Evolutionary conservation across 305 asterid species (phyloP), one percentile per base, ranked within the genome.

Genomic region (Solanum chacoense): DNA sequence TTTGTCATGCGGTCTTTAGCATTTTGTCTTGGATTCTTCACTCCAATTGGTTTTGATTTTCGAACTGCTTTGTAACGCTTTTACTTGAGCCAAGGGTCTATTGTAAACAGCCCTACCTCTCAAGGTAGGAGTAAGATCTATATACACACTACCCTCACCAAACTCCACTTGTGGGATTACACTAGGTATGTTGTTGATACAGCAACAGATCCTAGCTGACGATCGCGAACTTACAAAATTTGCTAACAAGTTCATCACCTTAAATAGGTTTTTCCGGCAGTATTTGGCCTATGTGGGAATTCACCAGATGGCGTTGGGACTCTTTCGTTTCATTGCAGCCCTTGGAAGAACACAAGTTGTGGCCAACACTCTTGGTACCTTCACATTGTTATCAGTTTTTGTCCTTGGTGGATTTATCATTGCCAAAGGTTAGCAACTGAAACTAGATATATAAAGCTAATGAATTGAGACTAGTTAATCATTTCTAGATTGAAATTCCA

Each of bases 291-390:
- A 89, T 69, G 90, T 93, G 18, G 92, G 92, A n/a, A 74, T 93
- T 76, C 93, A 93, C 86, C 94, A 93, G 88, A 91, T 93, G 94
- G 93, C 94, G 5, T 87, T 91, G 87, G 92, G 93, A 78, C 91
- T 93, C 55, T 93, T 93, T 20, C 93, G 94, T 42, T 91, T 91
- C 88, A 90, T 91, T 18, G 92, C 92, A n/a, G 93, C 94, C 38
- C 90, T 93, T 7, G 94, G 94, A 91, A 91, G 94, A 85, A 93
- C 93, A 72, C 93, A 91, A 85, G 92, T 91, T 28, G 91, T 93
- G 76, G 94, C 94, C 45, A 91, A 89, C 85, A 91, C 93, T 12
- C 91, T 91, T 36, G 94, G 94, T 29, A 89, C 93, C 77, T 91
- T 93, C 87, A 88, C 92, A 28, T 81, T 93, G 88, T 88, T 93